Conservation (phyloP, 805 yeast genomes). For the Saccharomycopsis sp. region DNA sequence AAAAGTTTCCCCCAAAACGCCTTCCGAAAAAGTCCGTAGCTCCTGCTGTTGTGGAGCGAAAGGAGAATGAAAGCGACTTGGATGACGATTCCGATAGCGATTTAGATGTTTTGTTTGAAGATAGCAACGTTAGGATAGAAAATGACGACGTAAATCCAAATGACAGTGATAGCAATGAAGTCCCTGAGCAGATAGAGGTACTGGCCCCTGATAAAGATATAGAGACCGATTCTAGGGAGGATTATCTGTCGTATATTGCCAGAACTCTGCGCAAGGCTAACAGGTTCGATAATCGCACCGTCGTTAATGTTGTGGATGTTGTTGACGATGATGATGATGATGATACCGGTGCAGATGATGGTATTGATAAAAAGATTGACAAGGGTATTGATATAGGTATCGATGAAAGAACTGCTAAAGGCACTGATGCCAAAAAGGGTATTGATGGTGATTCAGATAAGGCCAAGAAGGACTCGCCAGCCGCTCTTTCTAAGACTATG, state of each 20-base stretch:
- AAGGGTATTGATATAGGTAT: neutral
- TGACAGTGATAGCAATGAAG: neutral
- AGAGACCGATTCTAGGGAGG: neutral
- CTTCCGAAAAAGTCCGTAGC: neutral
- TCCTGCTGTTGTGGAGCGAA: neutral
- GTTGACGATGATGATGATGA: neutral
- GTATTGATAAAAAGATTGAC: neutral
- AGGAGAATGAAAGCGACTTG: neutral
- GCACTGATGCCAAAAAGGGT: too few species aligned
- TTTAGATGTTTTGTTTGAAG: neutral
- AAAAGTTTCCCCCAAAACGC: neutral
- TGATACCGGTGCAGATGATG: neutral
- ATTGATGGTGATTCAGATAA: too few species aligned
- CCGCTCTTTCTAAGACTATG: too few species aligned
- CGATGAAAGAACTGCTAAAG: too few species aligned
- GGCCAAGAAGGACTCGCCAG: too few species aligned
- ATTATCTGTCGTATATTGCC: neutral
- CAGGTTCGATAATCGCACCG: neutral
- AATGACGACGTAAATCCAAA: neutral
- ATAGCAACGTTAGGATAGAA: neutral
- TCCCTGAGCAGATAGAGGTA: neutral
- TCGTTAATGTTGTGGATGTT: neutral
- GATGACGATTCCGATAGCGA: neutral
- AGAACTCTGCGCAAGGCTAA: neutral
- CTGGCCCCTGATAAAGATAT: neutral